Evolutionary conservation across 345 rosid species (phyloP), one percentile per base, ranked within the genome.

Genomic region (Orychophragmus violaceus): DNA sequence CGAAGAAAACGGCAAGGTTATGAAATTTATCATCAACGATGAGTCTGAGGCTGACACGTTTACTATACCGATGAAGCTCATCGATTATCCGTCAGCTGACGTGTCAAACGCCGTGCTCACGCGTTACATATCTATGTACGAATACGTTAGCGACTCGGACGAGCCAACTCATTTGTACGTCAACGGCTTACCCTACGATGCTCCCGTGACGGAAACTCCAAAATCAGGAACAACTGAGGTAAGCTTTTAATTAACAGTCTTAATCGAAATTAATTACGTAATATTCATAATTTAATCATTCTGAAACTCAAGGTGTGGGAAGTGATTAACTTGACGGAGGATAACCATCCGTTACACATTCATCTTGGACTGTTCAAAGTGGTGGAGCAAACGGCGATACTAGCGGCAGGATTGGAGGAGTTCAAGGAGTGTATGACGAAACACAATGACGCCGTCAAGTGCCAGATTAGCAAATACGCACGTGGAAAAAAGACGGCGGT

Each of bases 311-410:
- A 92, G 82, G 76, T 90, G 10, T 94, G 99, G 95, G 74, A 88
- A 16, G 87, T 90, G 76, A 90, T 94, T 52, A 94, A 94, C 76
- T 83, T 94, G 48, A 94, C 99, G 70, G 88, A 80, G 14, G 97
- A 94, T 49, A 85, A 85, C 74, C 97, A 90, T 64, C 99, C 97
- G 25, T 18, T 94, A 76, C 99, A 94, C 66, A 83, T 94, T 28
- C 99, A 94, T 68, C 52, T 94, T 8, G 99, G 89, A 48, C 50
- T 94, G 44, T 87, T 94, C 13, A 50, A 17, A 66, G 97, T 84
- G 64, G 7, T 90, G 62, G 87, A 84, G 17, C 99, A 88, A 64
- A 90, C 82, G 35, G 71, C 68, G 81, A 25, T 94, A 64, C 65
- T 72, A 13, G 35, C 45, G 60, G 59, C 70, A 9, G 67, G 79